Conservation (phyloP, 2,329 filamentous ascomycete genomes). For the Exophiala spinifera region DNA sequence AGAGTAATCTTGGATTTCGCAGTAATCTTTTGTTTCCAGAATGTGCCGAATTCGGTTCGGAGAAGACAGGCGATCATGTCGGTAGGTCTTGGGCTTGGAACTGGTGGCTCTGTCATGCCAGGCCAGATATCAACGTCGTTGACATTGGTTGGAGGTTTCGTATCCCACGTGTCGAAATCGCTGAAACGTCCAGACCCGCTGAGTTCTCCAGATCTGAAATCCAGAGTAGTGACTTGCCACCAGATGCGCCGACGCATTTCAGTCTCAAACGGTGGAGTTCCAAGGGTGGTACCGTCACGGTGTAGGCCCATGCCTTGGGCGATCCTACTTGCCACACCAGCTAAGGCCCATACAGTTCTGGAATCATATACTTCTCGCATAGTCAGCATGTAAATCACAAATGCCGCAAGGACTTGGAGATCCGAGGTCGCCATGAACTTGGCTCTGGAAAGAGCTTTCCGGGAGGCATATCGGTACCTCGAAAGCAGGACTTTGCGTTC, state of each 20-base stretch:
- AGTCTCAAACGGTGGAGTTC: constrained; percentile 51
- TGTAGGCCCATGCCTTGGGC: constrained; percentile 37
- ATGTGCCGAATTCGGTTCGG: constrained; percentile 60
- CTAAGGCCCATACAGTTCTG: constrained; percentile 46
- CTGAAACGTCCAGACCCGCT: constrained; percentile 30
- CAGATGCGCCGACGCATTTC: constrained; percentile 40
- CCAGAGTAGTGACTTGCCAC: constrained; percentile 49
- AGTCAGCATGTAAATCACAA: constrained; percentile 60
- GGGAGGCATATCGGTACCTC: constrained; percentile 60
- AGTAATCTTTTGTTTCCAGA: constrained; percentile 35
- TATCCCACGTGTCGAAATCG: constrained; percentile 35
- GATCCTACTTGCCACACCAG: constrained; percentile 42
- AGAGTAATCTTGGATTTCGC: constrained; percentile 9
- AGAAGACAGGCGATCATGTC: constrained; percentile 59
- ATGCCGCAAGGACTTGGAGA: constrained; percentile 59
- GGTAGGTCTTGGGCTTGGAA: constrained; percentile 50
- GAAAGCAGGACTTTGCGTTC: constrained; percentile 49
- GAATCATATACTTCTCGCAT: constrained; percentile 44
- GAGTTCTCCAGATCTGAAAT: constrained; percentile 32
- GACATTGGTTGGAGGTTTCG: constrained; percentile 50
- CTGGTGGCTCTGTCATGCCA: constrained; percentile 47
- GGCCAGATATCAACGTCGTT: constrained; percentile 52
- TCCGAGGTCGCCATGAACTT: constrained; percentile 62
- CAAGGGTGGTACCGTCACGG: constrained; percentile 46
- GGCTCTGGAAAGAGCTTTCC: constrained; percentile 62